Conservation (phyloP, 1,284 basidiomycete species). For the Sparassis latifolia region DNA sequence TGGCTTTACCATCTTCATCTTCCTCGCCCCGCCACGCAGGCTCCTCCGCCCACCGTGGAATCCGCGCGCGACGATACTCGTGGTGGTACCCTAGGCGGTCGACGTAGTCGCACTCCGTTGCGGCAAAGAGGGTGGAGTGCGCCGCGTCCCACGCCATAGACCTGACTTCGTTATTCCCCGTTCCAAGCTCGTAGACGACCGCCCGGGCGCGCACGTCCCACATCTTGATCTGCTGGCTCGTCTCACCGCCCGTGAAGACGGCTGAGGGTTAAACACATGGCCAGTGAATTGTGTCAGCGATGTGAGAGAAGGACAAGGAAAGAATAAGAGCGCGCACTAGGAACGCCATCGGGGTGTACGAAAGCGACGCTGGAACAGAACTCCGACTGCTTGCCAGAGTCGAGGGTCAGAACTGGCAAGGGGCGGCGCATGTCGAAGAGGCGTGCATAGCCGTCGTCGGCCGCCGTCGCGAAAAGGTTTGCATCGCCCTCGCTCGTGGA, state of each 20-base stretch:
- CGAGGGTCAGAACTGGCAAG: slow-evolving; percentile 19
- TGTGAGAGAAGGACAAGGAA: neutral
- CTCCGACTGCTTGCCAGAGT: slow-evolving; percentile 12
- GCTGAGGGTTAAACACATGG: slow-evolving; percentile 13
- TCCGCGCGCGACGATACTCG: slow-evolving; percentile 25
- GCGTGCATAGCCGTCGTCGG: slow-evolving; percentile 31
- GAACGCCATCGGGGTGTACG: slow-evolving; percentile 21
- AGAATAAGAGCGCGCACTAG: slow-evolving; percentile 13
- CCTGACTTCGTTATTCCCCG: slow-evolving; percentile 33
- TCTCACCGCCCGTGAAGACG: slow-evolving; percentile 25
- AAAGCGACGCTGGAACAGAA: slow-evolving; percentile 14
- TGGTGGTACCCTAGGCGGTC: slow-evolving; percentile 23
- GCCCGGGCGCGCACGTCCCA: slow-evolving; percentile 34
- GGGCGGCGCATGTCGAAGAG: slow-evolving; percentile 32
- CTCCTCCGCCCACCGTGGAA: slow-evolving; percentile 13
- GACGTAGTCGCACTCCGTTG: slow-evolving; percentile 29
- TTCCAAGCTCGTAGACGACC: slow-evolving; percentile 33
- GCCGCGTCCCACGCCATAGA: slow-evolving; percentile 29
- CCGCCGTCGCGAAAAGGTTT: slow-evolving; percentile 31
- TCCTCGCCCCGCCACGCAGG: neutral
- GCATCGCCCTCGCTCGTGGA: slow-evolving; percentile 29
- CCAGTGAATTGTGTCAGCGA: slow-evolving; percentile 10
- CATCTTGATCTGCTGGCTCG: slow-evolving; percentile 25
- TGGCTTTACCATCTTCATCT: slow-evolving; percentile 4
- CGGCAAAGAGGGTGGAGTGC: slow-evolving; percentile 27